Percentiles rank a stretch among this genome's conserved stretches.
phyloP scores from a whole-genome alignment of 805 yeast species.

The Saturnispora dispora region DNA sequence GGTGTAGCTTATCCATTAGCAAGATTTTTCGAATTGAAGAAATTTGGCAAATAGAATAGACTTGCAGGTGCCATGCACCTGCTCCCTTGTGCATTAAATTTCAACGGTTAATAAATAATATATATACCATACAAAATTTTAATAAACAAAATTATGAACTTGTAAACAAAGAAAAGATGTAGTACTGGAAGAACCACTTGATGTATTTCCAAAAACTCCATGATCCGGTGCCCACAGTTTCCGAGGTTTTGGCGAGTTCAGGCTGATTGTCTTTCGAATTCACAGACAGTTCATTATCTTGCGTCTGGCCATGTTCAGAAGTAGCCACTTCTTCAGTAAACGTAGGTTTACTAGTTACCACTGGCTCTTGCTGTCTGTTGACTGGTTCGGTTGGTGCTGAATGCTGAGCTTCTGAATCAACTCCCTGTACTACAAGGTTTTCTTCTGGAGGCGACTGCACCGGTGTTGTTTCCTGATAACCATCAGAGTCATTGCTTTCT shows the following conservation, averaged over 20 bases:
- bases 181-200: constrained; percentile 15
- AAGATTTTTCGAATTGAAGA: constrained; percentile 57
- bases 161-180: constrained; percentile 14
- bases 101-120: neutral
- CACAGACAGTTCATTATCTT: neutral
- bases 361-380: neutral
- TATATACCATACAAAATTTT: neutral
- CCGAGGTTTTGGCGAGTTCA: neutral
- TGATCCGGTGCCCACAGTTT: neutral
- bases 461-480: neutral
- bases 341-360: neutral
- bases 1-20: constrained; percentile 53
- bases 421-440: neutral
- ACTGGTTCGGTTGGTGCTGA: neutral
- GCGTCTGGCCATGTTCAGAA: neutral
- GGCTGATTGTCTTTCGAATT: neutral
- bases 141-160: neutral
- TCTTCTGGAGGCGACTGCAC: neutral
- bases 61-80: neutral
- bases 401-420: neutral
- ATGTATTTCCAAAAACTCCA: constrained; percentile 11
- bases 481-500: neutral
- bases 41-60: constrained; percentile 30
- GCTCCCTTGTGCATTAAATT: neutral
- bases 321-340: neutral